A percentile compares a stretch with the other conserved stretches of the same genome.
Evolutionary conservation across 2,329 filamentous ascomycete genomes (phyloP).

Genomic region (Alternaria arbusti): DNA sequence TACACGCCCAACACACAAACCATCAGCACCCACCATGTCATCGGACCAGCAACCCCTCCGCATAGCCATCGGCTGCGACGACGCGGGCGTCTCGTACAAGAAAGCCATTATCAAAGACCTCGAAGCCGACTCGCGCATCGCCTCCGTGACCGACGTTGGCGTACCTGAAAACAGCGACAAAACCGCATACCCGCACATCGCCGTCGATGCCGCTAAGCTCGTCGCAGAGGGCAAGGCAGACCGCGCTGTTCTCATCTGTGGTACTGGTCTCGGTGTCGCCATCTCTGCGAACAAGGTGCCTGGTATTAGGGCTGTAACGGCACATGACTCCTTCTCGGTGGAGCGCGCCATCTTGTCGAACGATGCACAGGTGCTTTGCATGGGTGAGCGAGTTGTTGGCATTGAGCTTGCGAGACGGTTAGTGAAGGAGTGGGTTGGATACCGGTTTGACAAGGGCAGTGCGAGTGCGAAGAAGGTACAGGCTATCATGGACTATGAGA

Average conservation of each 20-base stretch:
- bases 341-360: constrained; percentile 83
- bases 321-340: constrained; percentile 84
- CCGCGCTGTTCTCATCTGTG: constrained; percentile 82
- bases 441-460: constrained; percentile 75
- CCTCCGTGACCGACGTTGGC: constrained; percentile 75
- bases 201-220: constrained; percentile 72
- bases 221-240: constrained; percentile 71
- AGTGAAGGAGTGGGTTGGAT: constrained; percentile 83
- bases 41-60: constrained; percentile 50
- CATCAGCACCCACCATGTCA: constrained; percentile 11
- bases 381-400: constrained; percentile 84
- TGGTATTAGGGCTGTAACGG: constrained; percentile 84
- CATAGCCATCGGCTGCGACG: constrained; percentile 70
- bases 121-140: constrained; percentile 69
- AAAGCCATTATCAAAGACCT: constrained; percentile 77
- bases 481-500: constrained; percentile 58
- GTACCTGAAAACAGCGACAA: constrained; percentile 71
- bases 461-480: constrained; percentile 64
- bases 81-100: constrained; percentile 81
- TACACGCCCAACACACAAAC: too few relatives aligned
- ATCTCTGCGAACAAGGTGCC: constrained; percentile 89
- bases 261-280: constrained; percentile 84
- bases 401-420: constrained; percentile 79
- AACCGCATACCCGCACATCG: constrained; percentile 81
- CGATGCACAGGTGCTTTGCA: constrained; percentile 84